Conservation (phyloP, 2,329 filamentous ascomycete species). For the Malbranchea zuffiana region DNA sequence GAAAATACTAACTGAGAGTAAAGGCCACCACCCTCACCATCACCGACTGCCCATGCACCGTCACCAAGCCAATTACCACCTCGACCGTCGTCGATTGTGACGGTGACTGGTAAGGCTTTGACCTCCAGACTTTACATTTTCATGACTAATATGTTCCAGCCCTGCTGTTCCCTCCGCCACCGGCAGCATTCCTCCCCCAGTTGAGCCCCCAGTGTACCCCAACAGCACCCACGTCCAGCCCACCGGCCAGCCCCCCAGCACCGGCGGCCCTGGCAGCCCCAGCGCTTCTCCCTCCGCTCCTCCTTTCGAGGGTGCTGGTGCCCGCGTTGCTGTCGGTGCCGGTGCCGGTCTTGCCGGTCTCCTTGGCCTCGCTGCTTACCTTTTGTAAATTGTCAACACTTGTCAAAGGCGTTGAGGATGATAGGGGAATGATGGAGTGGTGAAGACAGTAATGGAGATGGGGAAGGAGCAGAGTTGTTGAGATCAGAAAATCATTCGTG, state of each 20-base stretch:
- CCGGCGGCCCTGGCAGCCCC: constrained; percentile 17
- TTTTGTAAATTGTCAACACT: constrained; percentile 36
- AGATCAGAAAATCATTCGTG: constrained; percentile 1
- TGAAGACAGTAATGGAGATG: no score
- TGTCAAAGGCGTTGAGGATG: no score
- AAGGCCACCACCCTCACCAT: constrained; percentile 59
- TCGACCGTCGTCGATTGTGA: constrained; percentile 42
- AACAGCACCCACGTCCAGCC: constrained; percentile 17
- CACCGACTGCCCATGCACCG: constrained; percentile 54
- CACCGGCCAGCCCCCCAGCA: constrained; percentile 15
- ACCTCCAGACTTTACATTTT: no score
- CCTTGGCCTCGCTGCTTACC: constrained; percentile 40
- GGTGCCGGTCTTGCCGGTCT: constrained; percentile 44
- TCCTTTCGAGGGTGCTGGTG: constrained; percentile 43
- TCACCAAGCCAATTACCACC: constrained; percentile 43
- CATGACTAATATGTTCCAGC: no score
- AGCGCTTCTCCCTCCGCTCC: constrained; percentile 22
- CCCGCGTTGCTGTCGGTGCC: constrained; percentile 37
- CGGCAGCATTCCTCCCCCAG: constrained; percentile 17
- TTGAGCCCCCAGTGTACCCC: constrained; percentile 16
- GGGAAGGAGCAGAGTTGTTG: background rate
- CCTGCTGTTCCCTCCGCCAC: constrained; percentile 14
- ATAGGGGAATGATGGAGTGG: no score
- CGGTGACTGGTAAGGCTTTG: constrained; percentile 28
- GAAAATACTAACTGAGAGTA: background rate